Conservation (phyloP, 2,329 filamentous ascomycete genomes). For the Penicillium olsonii region DNA sequence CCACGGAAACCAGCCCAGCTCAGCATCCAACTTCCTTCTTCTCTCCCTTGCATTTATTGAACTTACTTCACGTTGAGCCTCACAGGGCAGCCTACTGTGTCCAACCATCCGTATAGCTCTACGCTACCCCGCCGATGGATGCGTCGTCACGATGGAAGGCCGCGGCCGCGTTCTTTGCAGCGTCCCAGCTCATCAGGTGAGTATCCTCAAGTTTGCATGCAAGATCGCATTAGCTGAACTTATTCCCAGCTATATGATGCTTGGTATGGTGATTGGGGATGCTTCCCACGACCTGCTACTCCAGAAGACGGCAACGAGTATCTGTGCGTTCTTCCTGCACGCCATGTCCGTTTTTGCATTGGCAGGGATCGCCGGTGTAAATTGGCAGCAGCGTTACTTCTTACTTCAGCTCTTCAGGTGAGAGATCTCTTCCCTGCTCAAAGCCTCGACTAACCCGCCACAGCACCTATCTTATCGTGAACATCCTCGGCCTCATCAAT, state of each 20-base stretch:
- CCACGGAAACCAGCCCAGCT: not conserved
- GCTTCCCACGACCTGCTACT: not conserved
- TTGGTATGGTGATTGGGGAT: not conserved
- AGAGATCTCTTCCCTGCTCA: not conserved
- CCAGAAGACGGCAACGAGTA: not conserved
- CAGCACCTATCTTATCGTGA: slow-evolving; percentile 21
- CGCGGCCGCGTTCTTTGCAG: not conserved
- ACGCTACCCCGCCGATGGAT: not conserved
- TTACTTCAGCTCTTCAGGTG: not conserved
- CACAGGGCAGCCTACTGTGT: not conserved
- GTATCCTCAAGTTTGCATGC: not conserved
- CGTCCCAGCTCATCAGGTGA: slow-evolving; percentile 4
- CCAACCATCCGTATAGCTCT: not conserved
- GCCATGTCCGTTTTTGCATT: not conserved
- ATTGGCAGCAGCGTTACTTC: not conserved
- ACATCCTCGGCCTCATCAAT: slow-evolving; percentile 36
- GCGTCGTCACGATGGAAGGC: slow-evolving; percentile 1
- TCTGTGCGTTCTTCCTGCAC: not conserved
- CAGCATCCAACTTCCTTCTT: not conserved
- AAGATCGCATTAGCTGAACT: not conserved
- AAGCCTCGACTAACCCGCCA: not conserved
- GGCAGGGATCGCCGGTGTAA: not conserved
- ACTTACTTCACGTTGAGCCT: no score
- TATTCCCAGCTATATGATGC: slow-evolving; percentile 4
- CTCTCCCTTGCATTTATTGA: not conserved